Evolutionary conservation across 495 filamentous ascomycete species (phyloP).

Genomic region (Tuber melanosporum): DNA sequence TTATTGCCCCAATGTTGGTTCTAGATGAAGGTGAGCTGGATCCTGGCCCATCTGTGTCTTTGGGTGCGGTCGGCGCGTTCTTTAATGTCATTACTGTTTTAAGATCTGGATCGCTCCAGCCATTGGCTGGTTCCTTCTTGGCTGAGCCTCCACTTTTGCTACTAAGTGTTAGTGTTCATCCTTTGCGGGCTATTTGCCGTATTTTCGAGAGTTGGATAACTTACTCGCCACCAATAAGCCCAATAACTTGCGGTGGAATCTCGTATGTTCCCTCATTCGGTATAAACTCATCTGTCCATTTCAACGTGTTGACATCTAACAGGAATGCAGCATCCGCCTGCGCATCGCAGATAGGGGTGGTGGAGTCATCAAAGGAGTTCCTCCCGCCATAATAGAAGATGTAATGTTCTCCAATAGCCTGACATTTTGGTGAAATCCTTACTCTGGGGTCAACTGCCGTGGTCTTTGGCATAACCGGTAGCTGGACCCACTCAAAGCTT

Average conservation of each 20-base stretch:
- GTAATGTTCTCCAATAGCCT: conserved; percentile 13
- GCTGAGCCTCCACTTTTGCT: neutral
- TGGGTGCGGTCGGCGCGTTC: no score
- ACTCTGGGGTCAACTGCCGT: neutral
- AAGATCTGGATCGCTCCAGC: neutral
- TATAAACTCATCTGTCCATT: conserved; percentile 11
- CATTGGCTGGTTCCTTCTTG: neutral
- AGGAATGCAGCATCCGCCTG: conserved; percentile 10
- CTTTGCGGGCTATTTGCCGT: neutral
- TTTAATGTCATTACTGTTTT: neutral
- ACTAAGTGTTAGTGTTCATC: neutral
- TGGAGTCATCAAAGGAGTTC: neutral
- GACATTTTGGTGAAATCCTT: conserved; percentile 8
- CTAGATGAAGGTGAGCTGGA: no score
- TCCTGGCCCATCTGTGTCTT: no score
- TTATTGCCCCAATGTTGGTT: no score
- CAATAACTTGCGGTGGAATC: neutral
- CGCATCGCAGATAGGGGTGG: conserved; percentile 1
- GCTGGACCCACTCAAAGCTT: conserved; percentile 13
- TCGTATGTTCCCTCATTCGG: neutral
- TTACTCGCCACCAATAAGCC: neutral
- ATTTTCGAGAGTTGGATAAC: neutral
- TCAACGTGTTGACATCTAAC: conserved; percentile 10
- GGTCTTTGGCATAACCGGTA: neutral
- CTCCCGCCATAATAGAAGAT: conserved; percentile 20